Evolutionary conservation across 2,329 filamentous ascomycete genomes (phyloP).

Genomic region (Lomentospora prolificans): DNA sequence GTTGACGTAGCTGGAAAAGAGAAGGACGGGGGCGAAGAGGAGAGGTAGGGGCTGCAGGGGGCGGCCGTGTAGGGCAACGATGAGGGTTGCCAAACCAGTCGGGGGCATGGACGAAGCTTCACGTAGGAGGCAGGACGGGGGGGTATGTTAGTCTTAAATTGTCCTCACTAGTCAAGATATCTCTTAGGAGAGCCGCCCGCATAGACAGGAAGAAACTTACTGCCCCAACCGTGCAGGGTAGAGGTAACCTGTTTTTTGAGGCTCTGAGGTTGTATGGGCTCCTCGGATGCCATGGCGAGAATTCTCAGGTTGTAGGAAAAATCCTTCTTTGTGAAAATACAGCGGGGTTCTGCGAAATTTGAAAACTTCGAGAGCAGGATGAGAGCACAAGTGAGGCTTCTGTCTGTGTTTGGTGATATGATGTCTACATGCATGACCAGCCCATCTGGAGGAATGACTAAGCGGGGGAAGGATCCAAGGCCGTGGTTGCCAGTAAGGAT

Average conservation of each 20-base stretch:
- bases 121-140: constrained; percentile 4
- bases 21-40: constrained; percentile 39
- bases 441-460: not conserved
- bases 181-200: too few relatives aligned
- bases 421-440: not conserved
- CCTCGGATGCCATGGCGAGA: not conserved
- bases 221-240: constrained; percentile 35
- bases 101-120: constrained; percentile 44
- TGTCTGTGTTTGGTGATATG: constrained; percentile 1
- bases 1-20: constrained; percentile 50
- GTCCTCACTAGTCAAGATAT: too few relatives aligned
- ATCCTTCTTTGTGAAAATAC: not conserved
- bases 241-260: not conserved
- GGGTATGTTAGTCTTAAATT: not conserved
- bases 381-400: not conserved
- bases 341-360: too few relatives aligned
- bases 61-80: constrained; percentile 45
- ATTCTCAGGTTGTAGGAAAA: not conserved
- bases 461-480: too few relatives aligned
- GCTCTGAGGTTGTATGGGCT: not conserved
- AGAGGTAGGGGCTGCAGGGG: constrained; percentile 42
- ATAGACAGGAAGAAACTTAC: too few relatives aligned
- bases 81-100: constrained; percentile 44
- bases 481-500: not conserved
- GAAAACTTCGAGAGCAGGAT: not conserved